These are phyloP conservation scores for Scutellaria barbata DNA, from an alignment of 257 asterid species.

Conservation along the genomic window DNA sequence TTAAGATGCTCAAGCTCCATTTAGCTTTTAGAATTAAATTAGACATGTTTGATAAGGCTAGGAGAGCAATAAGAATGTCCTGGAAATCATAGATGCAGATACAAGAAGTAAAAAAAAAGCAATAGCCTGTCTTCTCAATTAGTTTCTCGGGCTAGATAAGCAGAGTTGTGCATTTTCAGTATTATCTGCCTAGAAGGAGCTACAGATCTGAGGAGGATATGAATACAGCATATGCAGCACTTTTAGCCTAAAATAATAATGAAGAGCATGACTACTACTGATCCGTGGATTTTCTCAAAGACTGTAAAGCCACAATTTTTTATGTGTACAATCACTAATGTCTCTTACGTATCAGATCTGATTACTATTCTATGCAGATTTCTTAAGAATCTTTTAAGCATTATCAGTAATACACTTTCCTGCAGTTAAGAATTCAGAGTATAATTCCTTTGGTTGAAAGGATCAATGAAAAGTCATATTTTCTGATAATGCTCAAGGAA, in stretches of 20 bases:
- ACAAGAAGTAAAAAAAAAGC: too few species aligned
- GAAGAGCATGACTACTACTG: neutral
- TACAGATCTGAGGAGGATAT: neutral
- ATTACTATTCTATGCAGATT: neutral
- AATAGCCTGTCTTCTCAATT: neutral
- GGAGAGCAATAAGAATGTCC: constrained; percentile 9
- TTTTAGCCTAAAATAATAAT: neutral
- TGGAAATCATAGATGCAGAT: neutral
- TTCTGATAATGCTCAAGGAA: constrained; percentile 8
- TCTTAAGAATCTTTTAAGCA: neutral
- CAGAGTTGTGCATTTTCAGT: neutral
- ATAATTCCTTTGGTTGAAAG: neutral
- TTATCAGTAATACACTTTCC: neutral
- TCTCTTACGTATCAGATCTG: neutral
- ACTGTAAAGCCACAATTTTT: neutral
- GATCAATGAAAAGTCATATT: neutral
- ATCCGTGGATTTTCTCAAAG: neutral
- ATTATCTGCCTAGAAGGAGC: neutral
- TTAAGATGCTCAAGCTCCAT: neutral
- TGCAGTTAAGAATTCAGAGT: constrained; percentile 2
- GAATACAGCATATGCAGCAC: constrained; percentile 1
- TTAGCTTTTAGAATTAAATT: constrained; percentile 12
- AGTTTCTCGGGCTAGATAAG: constrained; percentile 8
- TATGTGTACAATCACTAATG: neutral
- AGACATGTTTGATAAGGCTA: neutral